Conservation (phyloP, 2,329 filamentous ascomycete genomes). For the Diaporthe capsici region DNA sequence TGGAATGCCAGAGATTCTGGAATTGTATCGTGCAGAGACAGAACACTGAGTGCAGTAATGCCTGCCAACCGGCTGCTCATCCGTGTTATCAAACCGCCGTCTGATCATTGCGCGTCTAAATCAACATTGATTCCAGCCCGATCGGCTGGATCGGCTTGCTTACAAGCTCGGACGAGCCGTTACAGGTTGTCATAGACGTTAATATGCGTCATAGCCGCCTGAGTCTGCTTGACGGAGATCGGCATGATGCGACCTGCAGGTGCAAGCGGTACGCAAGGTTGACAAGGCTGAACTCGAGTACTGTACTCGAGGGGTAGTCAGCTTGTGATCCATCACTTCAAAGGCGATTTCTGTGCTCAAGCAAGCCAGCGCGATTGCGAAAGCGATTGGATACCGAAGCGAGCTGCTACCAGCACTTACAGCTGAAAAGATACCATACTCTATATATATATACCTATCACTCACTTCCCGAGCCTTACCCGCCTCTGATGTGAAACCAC, state of each 20-base stretch:
- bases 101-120: background rate
- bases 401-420: background rate
- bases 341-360: background rate
- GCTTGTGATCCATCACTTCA: background rate
- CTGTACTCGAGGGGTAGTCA: background rate
- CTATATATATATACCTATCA: background rate
- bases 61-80: background rate
- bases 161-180: slow-evolving; percentile 7
- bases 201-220: background rate
- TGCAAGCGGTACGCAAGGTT: background rate
- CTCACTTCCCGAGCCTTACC: background rate
- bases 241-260: slow-evolving; percentile 3
- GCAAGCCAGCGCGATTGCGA: background rate
- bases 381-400: background rate
- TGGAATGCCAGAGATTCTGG: background rate
- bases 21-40: background rate
- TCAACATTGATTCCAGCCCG: background rate
- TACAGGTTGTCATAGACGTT: background rate
- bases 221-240: background rate
- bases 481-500: background rate
- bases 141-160: background rate
- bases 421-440: background rate
- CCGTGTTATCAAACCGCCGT: background rate
- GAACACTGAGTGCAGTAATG: background rate
- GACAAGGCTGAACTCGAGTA: background rate